phyloP scores from a whole-genome alignment of 768 basidiomycete species.

The Pleurotus cornucopiae region DNA sequence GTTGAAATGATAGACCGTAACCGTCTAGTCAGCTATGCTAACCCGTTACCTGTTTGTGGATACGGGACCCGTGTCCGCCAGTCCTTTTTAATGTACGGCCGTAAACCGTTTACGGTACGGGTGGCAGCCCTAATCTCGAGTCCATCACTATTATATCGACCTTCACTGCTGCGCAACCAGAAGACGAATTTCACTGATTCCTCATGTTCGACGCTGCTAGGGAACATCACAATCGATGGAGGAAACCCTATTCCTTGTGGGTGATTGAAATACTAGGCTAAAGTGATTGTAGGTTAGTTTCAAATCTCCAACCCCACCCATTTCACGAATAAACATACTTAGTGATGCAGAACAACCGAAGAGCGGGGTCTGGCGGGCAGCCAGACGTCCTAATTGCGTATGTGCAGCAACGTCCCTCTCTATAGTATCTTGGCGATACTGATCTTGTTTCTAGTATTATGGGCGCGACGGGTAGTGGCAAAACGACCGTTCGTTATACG shows the following conservation, averaged over 20 bases:
- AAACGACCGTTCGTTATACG: not conserved
- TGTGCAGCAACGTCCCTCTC: not conserved
- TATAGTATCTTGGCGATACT: not conserved
- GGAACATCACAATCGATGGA: too few relatives aligned
- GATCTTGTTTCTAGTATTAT: not conserved
- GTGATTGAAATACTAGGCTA: too few relatives aligned
- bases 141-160: too few relatives aligned
- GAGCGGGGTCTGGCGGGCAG: too few relatives aligned
- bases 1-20: not conserved
- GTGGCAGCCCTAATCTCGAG: not conserved
- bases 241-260: too few relatives aligned
- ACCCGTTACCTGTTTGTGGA: not conserved
- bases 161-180: too few relatives aligned
- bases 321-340: too few relatives aligned
- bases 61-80: not conserved
- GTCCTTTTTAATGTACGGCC: not conserved
- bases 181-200: too few relatives aligned
- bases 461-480: not conserved
- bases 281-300: too few relatives aligned
- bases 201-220: too few relatives aligned
- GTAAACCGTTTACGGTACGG: constrained; percentile 9
- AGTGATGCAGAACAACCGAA: too few relatives aligned
- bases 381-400: not conserved
- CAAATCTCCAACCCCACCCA: too few relatives aligned
- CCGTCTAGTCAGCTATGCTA: not conserved